These are phyloP conservation scores for Botrytis byssoidea DNA, from an alignment of 2,329 filamentous ascomycete genomes.

Conservation along the genomic window DNA sequence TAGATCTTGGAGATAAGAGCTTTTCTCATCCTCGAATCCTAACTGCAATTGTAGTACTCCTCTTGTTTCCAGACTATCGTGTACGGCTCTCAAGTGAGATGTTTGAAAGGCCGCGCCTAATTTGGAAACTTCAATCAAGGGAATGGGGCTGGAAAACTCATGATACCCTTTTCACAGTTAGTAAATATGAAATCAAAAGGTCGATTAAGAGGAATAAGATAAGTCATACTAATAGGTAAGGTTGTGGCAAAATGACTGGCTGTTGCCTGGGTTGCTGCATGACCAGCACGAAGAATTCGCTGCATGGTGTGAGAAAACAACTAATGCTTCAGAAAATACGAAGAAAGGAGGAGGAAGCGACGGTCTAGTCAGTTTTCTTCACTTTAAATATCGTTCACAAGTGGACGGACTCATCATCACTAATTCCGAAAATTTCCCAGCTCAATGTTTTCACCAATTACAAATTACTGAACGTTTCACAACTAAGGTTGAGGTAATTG, in stretches of 20 bases:
- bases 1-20: conserved; percentile 30
- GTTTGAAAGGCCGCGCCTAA: background rate
- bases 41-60: conserved; percentile 31
- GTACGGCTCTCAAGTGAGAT: conserved; percentile 17
- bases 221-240: background rate
- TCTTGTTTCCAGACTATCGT: conserved; percentile 25
- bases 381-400: background rate
- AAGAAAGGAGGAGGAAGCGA: background rate
- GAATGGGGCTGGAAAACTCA: background rate
- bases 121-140: background rate
- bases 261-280: background rate
- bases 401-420: background rate
- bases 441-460: background rate
- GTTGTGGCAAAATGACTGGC: background rate
- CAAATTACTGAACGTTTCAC: background rate
- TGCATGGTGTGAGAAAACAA: background rate
- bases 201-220: background rate
- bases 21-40: conserved; percentile 27
- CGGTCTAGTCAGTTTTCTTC: background rate
- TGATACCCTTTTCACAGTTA: background rate
- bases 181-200: background rate
- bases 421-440: background rate
- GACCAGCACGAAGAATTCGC: background rate
- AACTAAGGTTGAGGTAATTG: background rate
- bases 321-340: background rate